phyloP scores from a whole-genome alignment of 2,329 filamentous ascomycete genomes.

The Colletotrichum caudatum region DNA sequence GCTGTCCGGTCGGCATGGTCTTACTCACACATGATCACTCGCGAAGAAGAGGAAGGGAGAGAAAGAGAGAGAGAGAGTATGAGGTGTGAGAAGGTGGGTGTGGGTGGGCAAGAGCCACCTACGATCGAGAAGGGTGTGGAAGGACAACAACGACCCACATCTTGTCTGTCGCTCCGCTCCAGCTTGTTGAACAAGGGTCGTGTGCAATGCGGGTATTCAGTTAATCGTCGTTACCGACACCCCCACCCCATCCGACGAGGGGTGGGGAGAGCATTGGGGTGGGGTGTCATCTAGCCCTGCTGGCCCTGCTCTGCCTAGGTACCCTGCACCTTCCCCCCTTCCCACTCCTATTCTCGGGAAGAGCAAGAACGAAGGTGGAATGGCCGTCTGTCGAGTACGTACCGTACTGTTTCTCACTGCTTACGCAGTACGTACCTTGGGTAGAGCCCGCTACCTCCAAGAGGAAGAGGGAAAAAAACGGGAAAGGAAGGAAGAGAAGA shows the following conservation, averaged over 20 bases:
- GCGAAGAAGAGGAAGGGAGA: not conserved
- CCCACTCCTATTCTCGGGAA: conserved; percentile 27
- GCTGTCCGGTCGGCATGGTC: not conserved
- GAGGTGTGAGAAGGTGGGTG: not conserved
- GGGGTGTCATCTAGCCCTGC: conserved; percentile 37
- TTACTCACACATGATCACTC: conserved; percentile 1
- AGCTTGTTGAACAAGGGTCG: not conserved
- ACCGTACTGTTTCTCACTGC: not conserved
- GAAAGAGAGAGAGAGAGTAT: not conserved
- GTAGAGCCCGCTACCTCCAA: too few species aligned
- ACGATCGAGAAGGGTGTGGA: not conserved
- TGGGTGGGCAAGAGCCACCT: not conserved
- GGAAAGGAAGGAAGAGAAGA: too few species aligned
- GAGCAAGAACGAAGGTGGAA: conserved; percentile 27
- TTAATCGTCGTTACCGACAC: not conserved
- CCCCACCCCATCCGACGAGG: not conserved
- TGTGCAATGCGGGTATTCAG: not conserved
- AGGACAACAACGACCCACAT: not conserved
- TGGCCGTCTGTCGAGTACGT: conserved; percentile 6
- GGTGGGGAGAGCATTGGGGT: not conserved
- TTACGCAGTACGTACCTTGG: too few species aligned
- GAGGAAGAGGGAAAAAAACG: too few species aligned
- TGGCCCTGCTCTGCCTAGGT: conserved; percentile 6
- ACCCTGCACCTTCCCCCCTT: conserved; percentile 13
- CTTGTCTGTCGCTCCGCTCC: not conserved